phyloP scores from a whole-genome alignment of 2,329 filamentous ascomycete species.

The Chrysosporium keratinophilum region DNA sequence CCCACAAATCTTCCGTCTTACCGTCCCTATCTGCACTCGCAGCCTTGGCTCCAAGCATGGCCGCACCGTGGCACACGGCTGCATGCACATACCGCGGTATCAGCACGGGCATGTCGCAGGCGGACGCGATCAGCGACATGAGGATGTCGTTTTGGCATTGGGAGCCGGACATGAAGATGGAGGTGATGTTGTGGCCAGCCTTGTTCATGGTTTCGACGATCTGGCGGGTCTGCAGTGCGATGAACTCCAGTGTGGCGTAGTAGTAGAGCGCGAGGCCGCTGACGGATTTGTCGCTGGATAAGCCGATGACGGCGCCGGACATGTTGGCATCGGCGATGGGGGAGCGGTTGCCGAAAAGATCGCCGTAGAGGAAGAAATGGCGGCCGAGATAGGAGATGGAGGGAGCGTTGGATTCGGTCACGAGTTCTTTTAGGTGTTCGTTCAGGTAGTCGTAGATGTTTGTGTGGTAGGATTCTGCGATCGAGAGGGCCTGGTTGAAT shows the following conservation, averaged over 20 bases:
- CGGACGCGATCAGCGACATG: conserved; percentile 82
- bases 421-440: conserved; percentile 68
- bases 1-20: conserved; percentile 79
- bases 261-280: conserved; percentile 86
- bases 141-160: conserved; percentile 93
- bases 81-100: conserved; percentile 91
- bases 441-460: conserved; percentile 97
- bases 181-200: conserved; percentile 73
- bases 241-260: conserved; percentile 95
- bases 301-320: conserved; percentile 77
- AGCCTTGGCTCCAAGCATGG: conserved; percentile 97
- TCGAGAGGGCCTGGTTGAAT: conserved; percentile 65
- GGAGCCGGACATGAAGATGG: conserved; percentile 97
- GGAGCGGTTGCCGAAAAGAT: conserved; percentile 92
- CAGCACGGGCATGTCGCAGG: conserved; percentile 82
- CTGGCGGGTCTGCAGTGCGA: conserved; percentile 90
- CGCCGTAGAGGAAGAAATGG: conserved; percentile 97
- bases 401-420: conserved; percentile 57
- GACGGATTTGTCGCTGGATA: conserved; percentile 75
- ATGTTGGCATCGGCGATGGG: conserved; percentile 88
- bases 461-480: conserved; percentile 69
- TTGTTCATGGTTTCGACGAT: conserved; percentile 92
- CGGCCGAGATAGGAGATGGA: conserved; percentile 75
- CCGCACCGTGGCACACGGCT: conserved; percentile 93
- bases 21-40: conserved; percentile 68